Conservation (phyloP, 768 basidiomycete species). For the Pulveroboletus sp. region DNA sequence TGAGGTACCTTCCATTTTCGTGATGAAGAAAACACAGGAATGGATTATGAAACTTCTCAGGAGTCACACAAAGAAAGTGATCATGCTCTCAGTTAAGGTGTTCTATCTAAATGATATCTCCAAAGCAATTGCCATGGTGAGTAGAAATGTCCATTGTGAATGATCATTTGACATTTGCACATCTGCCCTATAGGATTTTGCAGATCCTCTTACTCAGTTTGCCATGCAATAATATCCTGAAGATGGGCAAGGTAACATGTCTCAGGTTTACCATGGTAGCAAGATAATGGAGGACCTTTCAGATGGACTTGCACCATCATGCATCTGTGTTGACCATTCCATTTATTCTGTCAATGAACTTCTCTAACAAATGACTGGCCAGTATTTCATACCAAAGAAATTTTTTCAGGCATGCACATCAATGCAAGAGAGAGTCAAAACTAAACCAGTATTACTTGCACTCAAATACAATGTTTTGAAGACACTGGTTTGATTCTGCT, state of each 20-base stretch:
- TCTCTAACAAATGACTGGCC: background rate
- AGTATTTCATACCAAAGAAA: conserved; percentile 13
- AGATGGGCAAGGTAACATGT: background rate
- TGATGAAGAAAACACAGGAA: conserved; percentile 19
- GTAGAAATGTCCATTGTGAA: background rate
- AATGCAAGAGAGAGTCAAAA: background rate
- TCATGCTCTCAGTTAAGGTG: conserved; percentile 19
- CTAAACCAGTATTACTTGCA: background rate
- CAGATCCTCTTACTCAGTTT: background rate
- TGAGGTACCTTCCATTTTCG: conserved; percentile 28
- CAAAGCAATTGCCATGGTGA: conserved; percentile 20
- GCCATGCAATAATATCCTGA: background rate
- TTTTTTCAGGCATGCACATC: conserved; percentile 12
- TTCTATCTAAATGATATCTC: conserved; percentile 26
- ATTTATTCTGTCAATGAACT: conserved; percentile 28
- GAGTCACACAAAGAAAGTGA: conserved; percentile 21
- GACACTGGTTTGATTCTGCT: background rate
- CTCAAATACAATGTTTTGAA: conserved; percentile 2
- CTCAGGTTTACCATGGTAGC: background rate
- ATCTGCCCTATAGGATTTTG: background rate
- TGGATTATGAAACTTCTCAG: conserved; percentile 18
- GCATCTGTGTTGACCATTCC: background rate
- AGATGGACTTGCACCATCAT: background rate
- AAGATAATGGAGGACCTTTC: background rate
- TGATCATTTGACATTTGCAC: background rate